These are phyloP conservation scores for Metschnikowia vanudenii DNA, from an alignment of 805 yeast species.

Conservation along the genomic window DNA sequence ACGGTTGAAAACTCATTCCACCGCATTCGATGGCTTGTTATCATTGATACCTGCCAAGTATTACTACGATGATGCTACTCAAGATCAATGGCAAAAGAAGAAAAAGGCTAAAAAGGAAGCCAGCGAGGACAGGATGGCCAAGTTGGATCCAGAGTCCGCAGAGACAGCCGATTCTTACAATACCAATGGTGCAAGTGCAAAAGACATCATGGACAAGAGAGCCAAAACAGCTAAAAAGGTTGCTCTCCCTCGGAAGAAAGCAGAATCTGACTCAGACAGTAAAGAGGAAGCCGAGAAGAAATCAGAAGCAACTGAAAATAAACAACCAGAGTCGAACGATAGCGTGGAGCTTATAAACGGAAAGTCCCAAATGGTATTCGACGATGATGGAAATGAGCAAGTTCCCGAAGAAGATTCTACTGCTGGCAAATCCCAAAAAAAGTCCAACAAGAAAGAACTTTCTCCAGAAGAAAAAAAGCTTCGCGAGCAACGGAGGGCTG, in stretches of 20 bases:
- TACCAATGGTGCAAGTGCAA: slow-evolving; percentile 50
- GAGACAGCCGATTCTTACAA: slow-evolving; percentile 42
- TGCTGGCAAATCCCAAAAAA: slow-evolving; percentile 7
- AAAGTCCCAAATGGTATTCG: slow-evolving; percentile 49
- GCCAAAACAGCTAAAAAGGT: slow-evolving; percentile 55
- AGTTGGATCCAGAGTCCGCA: slow-evolving; percentile 67
- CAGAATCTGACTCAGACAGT: slow-evolving; percentile 7
- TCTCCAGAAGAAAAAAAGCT: slow-evolving; percentile 50
- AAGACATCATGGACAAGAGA: slow-evolving; percentile 55
- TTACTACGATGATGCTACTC: slow-evolving; percentile 87
- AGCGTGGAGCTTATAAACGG: slow-evolving; percentile 16
- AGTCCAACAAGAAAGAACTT: slow-evolving; percentile 24
- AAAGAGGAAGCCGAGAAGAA: slow-evolving; percentile 22
- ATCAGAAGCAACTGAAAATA: slow-evolving; percentile 8
- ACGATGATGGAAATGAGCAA: slow-evolving; percentile 66
- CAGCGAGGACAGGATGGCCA: slow-evolving; percentile 59
- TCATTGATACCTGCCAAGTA: slow-evolving; percentile 93
- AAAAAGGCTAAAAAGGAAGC: slow-evolving; percentile 68
- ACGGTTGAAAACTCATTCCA: slow-evolving; percentile 72
- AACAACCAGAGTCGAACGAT: slow-evolving; percentile 1
- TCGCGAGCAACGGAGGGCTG: slow-evolving; percentile 56
- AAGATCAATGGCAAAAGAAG: slow-evolving; percentile 87
- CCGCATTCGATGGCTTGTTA: slow-evolving; percentile 83
- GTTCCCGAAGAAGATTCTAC: slow-evolving; percentile 12
- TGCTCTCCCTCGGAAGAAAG: slow-evolving; percentile 32